Conservation (phyloP, 495 filamentous ascomycete species). For the Cercophora sp. region DNA sequence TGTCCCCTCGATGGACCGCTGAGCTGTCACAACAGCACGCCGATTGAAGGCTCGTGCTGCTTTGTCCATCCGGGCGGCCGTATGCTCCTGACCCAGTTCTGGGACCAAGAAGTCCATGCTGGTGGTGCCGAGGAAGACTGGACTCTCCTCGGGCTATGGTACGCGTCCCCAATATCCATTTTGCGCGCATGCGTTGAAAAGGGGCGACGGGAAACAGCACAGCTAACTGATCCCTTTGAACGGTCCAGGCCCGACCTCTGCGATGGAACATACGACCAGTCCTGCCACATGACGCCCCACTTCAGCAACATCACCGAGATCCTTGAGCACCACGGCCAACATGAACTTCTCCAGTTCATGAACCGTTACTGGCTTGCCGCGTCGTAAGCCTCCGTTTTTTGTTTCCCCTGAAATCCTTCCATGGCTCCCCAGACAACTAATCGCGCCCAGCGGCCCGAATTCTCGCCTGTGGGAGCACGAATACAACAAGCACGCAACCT, state of each 20-base stretch:
- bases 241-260: conserved; percentile 70
- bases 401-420: background rate
- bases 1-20: conserved; percentile 45
- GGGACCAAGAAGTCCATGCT: conserved; percentile 69
- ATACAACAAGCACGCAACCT: conserved; percentile 82
- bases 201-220: background rate
- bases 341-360: conserved; percentile 67
- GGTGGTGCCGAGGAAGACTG: conserved; percentile 68
- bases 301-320: conserved; percentile 71
- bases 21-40: conserved; percentile 46
- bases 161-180: conserved; percentile 9
- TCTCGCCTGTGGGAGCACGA: conserved; percentile 78
- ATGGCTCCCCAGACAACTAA: no score
- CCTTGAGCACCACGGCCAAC: conserved; percentile 57
- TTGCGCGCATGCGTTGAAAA: background rate
- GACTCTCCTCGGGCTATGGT: conserved; percentile 88
- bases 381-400: conserved; percentile 25
- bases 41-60: conserved; percentile 60
- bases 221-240: background rate
- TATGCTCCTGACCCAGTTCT: conserved; percentile 81
- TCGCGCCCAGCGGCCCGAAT: conserved; percentile 47
- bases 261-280: conserved; percentile 72
- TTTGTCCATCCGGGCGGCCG: conserved; percentile 78
- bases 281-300: conserved; percentile 62
- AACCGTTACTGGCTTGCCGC: conserved; percentile 67